Conservation (phyloP, 2,329 filamentous ascomycete species). For the Sporothrix phasma region DNA sequence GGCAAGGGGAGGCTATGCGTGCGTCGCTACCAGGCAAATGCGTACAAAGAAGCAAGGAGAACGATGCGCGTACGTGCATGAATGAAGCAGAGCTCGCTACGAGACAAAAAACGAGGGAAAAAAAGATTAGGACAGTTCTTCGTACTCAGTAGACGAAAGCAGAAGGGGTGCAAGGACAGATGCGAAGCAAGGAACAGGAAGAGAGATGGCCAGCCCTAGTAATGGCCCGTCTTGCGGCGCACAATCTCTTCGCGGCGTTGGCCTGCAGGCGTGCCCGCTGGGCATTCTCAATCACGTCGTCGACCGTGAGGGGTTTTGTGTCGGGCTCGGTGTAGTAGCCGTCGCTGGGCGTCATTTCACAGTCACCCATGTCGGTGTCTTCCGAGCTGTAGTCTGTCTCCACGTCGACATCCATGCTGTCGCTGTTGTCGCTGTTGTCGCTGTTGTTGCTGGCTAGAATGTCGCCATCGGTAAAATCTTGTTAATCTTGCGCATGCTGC, state of each 20-base stretch:
- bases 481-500: not conserved
- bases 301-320: slow-evolving; percentile 30
- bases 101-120: not conserved
- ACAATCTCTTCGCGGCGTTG: slow-evolving; percentile 37
- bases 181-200: not conserved
- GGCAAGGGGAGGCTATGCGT: not conserved
- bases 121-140: too few relatives aligned
- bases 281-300: slow-evolving; percentile 38
- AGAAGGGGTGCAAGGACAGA: not conserved
- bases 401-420: not conserved
- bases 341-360: not conserved
- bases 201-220: not conserved
- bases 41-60: not conserved
- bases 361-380: not conserved
- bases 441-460: not conserved
- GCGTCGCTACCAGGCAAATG: not conserved
- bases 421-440: not conserved
- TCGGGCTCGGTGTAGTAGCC: too few relatives aligned
- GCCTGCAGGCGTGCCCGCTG: slow-evolving; percentile 29
- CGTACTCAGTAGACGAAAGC: not conserved
- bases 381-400: too few relatives aligned
- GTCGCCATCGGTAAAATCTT: not conserved
- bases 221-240: slow-evolving; percentile 35
- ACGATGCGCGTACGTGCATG: not conserved
- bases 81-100: not conserved